Evolutionary conservation across 169 alveolate species (phyloP), one percentile per base, ranked within the genome.

Genomic region (Eimeria sp.): DNA sequence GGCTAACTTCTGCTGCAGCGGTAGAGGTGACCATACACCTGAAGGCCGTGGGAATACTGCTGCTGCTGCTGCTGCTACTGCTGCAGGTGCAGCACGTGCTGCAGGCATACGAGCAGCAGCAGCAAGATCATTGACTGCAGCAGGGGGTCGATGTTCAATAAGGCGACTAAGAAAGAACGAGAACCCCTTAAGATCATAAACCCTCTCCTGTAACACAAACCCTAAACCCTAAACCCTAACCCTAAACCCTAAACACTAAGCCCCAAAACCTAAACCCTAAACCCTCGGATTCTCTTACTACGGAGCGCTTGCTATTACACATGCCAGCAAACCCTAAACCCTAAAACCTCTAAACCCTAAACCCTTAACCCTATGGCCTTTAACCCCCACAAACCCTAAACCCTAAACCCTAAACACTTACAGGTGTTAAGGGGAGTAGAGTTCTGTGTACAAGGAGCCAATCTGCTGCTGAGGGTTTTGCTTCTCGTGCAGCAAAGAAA

Each of bases 21-120:
- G 80, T 25, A 70, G 80, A 10, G 80, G 47, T 70, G 80, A 25
- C 80, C 80, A 70, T 70, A 70, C 80, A 70, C 80, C 80, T 18
- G 80, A 70, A 25, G 80, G 80, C 40, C 80, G 20, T 40, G 20
- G 80, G 27, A 70, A 70, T 11, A 27, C 80, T 70, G 27, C 70
- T 58, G 70, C 70, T 27, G 40, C 47, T 27, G 80, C 27, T 70
- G 40, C 80, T 70, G 80, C 27, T 70, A 2, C 80, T 70, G 80
- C 80, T 27, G 80, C 40, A 22, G 16, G 16, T 58, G 70, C 70
- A 18, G 70, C 70, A 58, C 70, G 27, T 58, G 70, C 70, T 58
- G 70, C 70, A 18, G 80, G 45, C 1, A 5, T 40, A 70, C 45
- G 16, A 27, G 27, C 40, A 25, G 80, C 80, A 34, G 80, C 70